Base-by-base conservation (phyloP, 345 rosid species). In the Dovyalis caffra region DNA sequence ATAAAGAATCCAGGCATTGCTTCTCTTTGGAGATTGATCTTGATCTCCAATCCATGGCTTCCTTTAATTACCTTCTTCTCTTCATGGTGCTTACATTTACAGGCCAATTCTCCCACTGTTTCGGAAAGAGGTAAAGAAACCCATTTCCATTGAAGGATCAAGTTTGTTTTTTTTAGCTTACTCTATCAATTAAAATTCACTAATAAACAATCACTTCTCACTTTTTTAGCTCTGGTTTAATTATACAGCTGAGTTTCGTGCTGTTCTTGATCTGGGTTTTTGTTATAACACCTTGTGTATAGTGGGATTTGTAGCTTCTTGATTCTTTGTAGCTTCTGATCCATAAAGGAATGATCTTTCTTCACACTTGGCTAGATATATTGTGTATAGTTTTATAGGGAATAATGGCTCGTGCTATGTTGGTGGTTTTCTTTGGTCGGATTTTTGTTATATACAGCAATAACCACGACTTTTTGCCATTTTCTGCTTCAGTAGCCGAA, bases 401-500 rank as follows among this genome's bases (percentile, higher is more conserved):
- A 61, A 76, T 16, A n/a, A 49, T 58, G n/a, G 12, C 5, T 58
- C 33, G 8, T 38, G 6, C 43, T 21, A 66, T 61, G 25, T 45
- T 28, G 8, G 2, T 68, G 69, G 28, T 57, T 16, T 45, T 60
- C 34, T 29, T 37, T 38, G 40, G 18, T 43, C 10, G 28, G 14
- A 1, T 28, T 9, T 12, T 43, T 43, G 49, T 43, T 43, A 11
- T 43, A 43, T 43, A 14, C 49, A 43, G 18, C 18, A 43, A 43
- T 63, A 49, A 29, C 20, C 53, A 70, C 2, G 37, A 68, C 33
- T 66, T 20, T 69, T 57, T 75, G 61, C 26, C n/a, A 18, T 74
- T 45, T 71, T 69, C 47, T 74, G 77, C 43, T 74, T 68, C 77
- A 60, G 85, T 74, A 78, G 90, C 86, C 83, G 97, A 75, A 94